A percentile compares a stretch with the other conserved stretches of the same genome.
Evolutionary conservation across 2,329 filamentous ascomycete genomes (phyloP).

Genomic region (Diaporthe helianthi): DNA sequence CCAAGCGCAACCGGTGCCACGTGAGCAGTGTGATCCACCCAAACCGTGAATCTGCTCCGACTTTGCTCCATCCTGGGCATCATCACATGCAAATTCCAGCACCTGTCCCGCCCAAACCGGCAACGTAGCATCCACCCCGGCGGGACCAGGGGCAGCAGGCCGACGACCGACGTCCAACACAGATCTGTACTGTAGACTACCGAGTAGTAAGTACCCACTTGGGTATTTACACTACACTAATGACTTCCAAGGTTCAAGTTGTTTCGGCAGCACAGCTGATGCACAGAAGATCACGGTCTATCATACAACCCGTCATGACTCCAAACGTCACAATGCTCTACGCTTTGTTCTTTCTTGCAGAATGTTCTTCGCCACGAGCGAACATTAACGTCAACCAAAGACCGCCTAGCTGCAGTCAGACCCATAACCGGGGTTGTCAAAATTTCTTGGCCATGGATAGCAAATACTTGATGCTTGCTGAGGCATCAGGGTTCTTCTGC

Average conservation of each 20-base stretch:
- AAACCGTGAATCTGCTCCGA: neutral
- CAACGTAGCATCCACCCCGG: slow-evolving; percentile 7
- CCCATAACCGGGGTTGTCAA: too few relatives aligned
- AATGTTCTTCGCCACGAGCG: slow-evolving; percentile 67
- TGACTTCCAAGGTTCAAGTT: too few relatives aligned
- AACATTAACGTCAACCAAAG: too few relatives aligned
- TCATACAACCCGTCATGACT: too few relatives aligned
- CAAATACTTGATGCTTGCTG: neutral
- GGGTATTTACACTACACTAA: neutral
- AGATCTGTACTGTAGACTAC: too few relatives aligned
- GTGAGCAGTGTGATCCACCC: slow-evolving; percentile 4
- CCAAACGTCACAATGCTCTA: neutral
- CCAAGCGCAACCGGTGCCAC: slow-evolving; percentile 22
- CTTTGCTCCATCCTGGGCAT: slow-evolving; percentile 2
- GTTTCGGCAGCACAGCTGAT: too few relatives aligned
- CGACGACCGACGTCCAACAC: too few relatives aligned
- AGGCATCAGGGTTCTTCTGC: too few relatives aligned
- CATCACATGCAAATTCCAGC: slow-evolving; percentile 31
- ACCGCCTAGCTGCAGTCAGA: neutral
- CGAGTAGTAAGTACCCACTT: neutral
- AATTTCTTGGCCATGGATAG: neutral
- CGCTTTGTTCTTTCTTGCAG: too few relatives aligned
- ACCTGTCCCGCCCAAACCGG: neutral
- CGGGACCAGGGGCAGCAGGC: neutral
- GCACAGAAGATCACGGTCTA: neutral